phyloP scores from a whole-genome alignment of 805 yeast genomes.

The Saccharomycopsis fibuligera region DNA sequence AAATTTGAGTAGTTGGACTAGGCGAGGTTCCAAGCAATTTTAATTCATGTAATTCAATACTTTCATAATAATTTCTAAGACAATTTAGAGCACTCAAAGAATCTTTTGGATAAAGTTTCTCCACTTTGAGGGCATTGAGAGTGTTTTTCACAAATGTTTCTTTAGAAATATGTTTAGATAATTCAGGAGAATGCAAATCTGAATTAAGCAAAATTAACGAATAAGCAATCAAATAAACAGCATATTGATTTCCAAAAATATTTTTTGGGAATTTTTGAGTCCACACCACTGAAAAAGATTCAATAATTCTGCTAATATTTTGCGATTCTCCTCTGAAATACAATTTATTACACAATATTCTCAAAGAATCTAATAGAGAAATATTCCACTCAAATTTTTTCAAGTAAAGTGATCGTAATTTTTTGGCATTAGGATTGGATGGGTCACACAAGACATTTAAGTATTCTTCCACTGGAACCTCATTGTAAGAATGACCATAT shows the following conservation, averaged over 20 bases:
- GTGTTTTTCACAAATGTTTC: constrained; percentile 30
- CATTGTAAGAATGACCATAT: constrained; percentile 12
- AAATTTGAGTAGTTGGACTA: not conserved
- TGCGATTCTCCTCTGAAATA: constrained; percentile 97
- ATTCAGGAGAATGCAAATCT: constrained; percentile 42
- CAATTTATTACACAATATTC: constrained; percentile 74
- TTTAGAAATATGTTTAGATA: constrained; percentile 28
- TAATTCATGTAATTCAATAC: constrained; percentile 19
- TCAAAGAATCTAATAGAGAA: constrained; percentile 31
- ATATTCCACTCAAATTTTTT: constrained; percentile 15
- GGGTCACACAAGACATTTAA: constrained; percentile 18
- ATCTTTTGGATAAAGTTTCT: constrained; percentile 20
- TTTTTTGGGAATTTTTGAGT: constrained; percentile 19
- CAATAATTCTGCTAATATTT: constrained; percentile 88
- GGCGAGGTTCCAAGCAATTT: constrained; percentile 10
- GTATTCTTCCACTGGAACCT: constrained; percentile 20
- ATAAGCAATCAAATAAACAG: constrained; percentile 47
- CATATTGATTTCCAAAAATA: constrained; percentile 42
- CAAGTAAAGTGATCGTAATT: constrained; percentile 16
- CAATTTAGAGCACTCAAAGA: constrained; percentile 16
- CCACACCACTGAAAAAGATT: constrained; percentile 28
- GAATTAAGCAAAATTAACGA: constrained; percentile 48
- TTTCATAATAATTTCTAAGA: constrained; percentile 19
- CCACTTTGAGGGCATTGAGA: constrained; percentile 26
- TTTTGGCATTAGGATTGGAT: constrained; percentile 16